phyloP scores from a whole-genome alignment of 805 yeast genomes.

The Hemisphaericaspora nanyangensis region DNA sequence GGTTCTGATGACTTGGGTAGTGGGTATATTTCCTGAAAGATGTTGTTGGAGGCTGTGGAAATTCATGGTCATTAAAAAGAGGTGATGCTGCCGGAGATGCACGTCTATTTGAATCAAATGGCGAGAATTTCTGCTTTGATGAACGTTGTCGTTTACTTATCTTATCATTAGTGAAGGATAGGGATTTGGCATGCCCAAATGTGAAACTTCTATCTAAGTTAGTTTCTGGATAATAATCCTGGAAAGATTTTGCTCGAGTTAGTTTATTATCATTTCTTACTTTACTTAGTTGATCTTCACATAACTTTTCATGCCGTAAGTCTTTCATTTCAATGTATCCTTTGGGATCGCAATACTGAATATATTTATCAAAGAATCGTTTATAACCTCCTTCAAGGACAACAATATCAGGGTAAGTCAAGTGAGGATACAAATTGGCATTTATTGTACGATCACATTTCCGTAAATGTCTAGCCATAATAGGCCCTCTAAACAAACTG shows the following conservation, averaged over 20 bases:
- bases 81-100: slow-evolving; percentile 10
- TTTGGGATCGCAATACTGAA: slow-evolving; percentile 65
- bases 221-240: background rate
- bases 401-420: slow-evolving; percentile 85
- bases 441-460: slow-evolving; percentile 77
- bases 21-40: slow-evolving; percentile 20
- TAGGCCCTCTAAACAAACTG: slow-evolving; percentile 89
- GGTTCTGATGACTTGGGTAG: slow-evolving; percentile 21
- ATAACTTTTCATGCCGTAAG: slow-evolving; percentile 25
- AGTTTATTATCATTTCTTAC: slow-evolving; percentile 41
- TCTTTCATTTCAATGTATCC: slow-evolving; percentile 82
- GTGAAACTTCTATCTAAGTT: background rate
- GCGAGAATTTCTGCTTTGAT: slow-evolving; percentile 8
- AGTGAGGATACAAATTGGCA: slow-evolving; percentile 69
- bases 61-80: slow-evolving; percentile 2
- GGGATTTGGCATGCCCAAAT: slow-evolving; percentile 20
- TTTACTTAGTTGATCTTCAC: slow-evolving; percentile 47
- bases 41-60: background rate
- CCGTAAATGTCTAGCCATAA: slow-evolving; percentile 82
- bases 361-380: slow-evolving; percentile 59
- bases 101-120: slow-evolving; percentile 11
- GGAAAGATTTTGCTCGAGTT: slow-evolving; percentile 36
- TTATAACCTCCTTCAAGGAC: slow-evolving; percentile 91
- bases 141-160: slow-evolving; percentile 31
- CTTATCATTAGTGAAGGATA: slow-evolving; percentile 27